Evolutionary conservation across 805 yeast species (phyloP), one percentile per base, ranked within the genome.

Genomic region (Yamadazyma scolyti): DNA sequence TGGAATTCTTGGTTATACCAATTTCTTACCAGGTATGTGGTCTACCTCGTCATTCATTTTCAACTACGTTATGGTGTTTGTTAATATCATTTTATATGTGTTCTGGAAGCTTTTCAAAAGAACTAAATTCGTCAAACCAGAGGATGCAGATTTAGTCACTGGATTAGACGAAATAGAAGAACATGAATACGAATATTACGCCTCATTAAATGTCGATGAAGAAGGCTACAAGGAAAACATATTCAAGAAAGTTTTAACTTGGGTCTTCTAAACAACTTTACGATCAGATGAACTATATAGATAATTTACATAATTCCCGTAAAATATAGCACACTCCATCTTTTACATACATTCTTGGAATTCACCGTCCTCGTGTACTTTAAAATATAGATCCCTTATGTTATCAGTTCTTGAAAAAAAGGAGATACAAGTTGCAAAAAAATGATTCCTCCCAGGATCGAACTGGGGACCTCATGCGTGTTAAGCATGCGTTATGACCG

Each of bases 401-500:
- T 9, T 8, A 7, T 8, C 20, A 19, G 20, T 8, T 19, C 9
- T 19, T 19, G 9, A 10, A 19, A 19, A 19, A 19, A 19, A 19
- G 10, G 10, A 19, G 7, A 10, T 9, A 19, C 9, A 7, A 19
- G 7, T 7, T 8, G 10, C 20, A 31, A 50, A 46, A 50, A 60
- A 56, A 47, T 88, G 96, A 87, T 82, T 86, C 80, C 83, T 88
- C 97, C 97, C 97, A 89, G 97, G 97, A 87, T 90, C 96, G 97
- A 90, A 90, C 97, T 88, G 96, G 97, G 96, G 97, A 90, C 97
- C 88, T 85, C 85, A 93, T 87, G 96, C 96, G 96, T 89, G 97
- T 89, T 87, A 89, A 86, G 96, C 96, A 88, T 93, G 85, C 84
- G 96, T 95, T 96, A 89, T 89, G 79, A 88, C 96, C 96, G 68